Evolutionary conservation across 148 eudicot genomes (phyloP), one percentile per base, ranked within the genome.

Genomic region (Amaranthus palmeri): DNA sequence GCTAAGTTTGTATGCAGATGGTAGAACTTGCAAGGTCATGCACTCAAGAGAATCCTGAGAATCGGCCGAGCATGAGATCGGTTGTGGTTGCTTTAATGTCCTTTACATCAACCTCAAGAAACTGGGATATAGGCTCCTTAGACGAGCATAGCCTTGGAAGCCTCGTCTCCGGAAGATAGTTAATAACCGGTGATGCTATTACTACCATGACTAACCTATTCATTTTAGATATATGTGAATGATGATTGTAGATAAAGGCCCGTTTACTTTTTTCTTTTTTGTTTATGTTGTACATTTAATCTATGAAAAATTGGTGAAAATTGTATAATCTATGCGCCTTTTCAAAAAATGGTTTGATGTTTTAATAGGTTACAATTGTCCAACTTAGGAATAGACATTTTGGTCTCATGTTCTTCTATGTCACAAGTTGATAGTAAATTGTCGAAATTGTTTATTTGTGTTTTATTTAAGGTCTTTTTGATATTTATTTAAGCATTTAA

Each of bases 1-100:
- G 8, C 18, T 57, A 13, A 60, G 15, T 64, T 15, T 14, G 64
- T 65, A 65, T 75, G 76, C 73, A 90, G 97, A 76, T 92, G 76
- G 96, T 90, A 40, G 82, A 86, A 61, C 85, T 92, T 53, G 97
- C 91, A 10, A 86, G 68, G 78, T 87, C 87, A 18, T 92, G 97
- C 77, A 88, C 96, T 18, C 92, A 79, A 3, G 90, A 88, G 17
- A 79, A 88, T 74, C 91, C 96, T 6, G 87, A 89, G 55, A 81
- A 81, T 45, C 84, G 97, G 81, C 97, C 97, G n/a, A 92, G 83
- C 72, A 89, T 92, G 96, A 89, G 96, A 69, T 86, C 90, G 3
- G 86, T 85, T 50, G 97, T 86, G 43, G 92, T 89, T 54, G 96
- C 89, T 40, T 73, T 92, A 54, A 85, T 81, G 84, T 78, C 88